Evolutionary conservation across 805 yeast species (phyloP), one percentile per base, ranked within the genome.

Genomic region (Starmerella geochares): DNA sequence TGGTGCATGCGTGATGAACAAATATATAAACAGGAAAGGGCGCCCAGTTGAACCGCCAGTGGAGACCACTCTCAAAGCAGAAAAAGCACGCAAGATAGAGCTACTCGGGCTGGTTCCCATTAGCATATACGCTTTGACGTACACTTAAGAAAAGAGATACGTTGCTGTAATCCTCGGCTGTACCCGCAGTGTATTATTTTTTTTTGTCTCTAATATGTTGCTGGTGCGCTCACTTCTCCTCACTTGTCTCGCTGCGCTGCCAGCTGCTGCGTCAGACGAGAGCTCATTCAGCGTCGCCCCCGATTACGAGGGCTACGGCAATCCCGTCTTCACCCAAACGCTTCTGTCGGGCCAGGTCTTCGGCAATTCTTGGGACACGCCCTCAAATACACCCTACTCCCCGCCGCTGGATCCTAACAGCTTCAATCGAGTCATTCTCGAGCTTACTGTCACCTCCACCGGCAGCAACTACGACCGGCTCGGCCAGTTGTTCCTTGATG

Each of bases 391-490:
- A 20, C 42, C 47, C 14, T 70, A 64, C 53, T 40, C 52, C 1
- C 68, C 73, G 6, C 65, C 69, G 4, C 8, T 42, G 37, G 28
- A 42, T 14, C 38, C 54, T 1, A 58, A 52, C 16, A 51, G 50
- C 32, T 70, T 68, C 58, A 63, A 64, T 38, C 63, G 66, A n/a
- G 72, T 69, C 5, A 59, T 58, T 2, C 55, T 69, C 21, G 62
- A 63, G 36, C 57, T 70, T 24, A 51, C 59, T 7, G 67, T 65
- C 5, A 57, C 62, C 16, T 59, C 65, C n/a, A 57, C 60, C 14
- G 71, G 71, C 17, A 46, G 55, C 23, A 71, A 68, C 53, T 68
- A 59, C 47, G 72, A 68, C 53, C 62, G 72, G 7, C 57, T 68
- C 43, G 68, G 62, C 13, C 62, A 62, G 44, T 38, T 68, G 14